A percentile compares a stretch with the other conserved stretches of the same genome.
Evolutionary conservation across 306 rosid species (phyloP).

Genomic region (Castanopsis chinensis): DNA sequence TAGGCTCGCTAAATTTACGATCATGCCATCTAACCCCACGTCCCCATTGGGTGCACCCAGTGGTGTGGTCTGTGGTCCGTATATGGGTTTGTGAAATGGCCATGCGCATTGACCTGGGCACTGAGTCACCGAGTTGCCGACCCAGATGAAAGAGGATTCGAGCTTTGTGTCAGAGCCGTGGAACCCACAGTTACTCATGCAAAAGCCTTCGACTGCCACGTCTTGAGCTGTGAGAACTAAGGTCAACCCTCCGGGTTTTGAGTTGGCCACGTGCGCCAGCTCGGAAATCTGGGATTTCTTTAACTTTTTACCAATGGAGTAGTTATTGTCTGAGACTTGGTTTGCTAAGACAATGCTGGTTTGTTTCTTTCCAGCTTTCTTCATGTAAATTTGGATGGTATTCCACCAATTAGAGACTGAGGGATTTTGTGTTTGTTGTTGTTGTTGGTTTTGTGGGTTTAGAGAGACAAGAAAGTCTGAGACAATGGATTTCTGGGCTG

Average conservation of each 20-base stretch:
- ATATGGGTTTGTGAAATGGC: slow-evolving; percentile 41
- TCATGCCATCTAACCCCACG: slow-evolving; percentile 42
- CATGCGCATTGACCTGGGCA: slow-evolving; percentile 44
- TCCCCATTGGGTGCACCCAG: slow-evolving; percentile 36
- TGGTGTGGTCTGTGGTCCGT: slow-evolving; percentile 38
- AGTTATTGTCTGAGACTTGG: slow-evolving; percentile 21
- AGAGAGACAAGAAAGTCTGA: slow-evolving; percentile 34
- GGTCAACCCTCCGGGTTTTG: slow-evolving; percentile 3
- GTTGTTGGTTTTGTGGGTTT: not conserved
- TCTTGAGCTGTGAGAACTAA: slow-evolving; percentile 32
- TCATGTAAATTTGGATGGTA: slow-evolving; percentile 27
- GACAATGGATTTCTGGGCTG: slow-evolving; percentile 24
- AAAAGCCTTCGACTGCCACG: slow-evolving; percentile 39
- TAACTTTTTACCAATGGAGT: slow-evolving; percentile 25
- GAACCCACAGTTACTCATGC: slow-evolving; percentile 38
- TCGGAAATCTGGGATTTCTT: slow-evolving; percentile 15
- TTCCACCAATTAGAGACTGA: slow-evolving; percentile 34
- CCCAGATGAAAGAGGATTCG: slow-evolving; percentile 25
- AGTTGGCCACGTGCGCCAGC: slow-evolving; percentile 9
- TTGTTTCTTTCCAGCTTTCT: slow-evolving; percentile 20
- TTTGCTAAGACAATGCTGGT: slow-evolving; percentile 5
- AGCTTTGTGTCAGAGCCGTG: slow-evolving; percentile 17
- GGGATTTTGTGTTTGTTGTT: not conserved
- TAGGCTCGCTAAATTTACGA: slow-evolving; percentile 36
- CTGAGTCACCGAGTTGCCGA: slow-evolving; percentile 36